Evolutionary conservation across 1,139 yeast genomes (phyloP), one percentile per base, ranked within the genome.

Genomic region (Hanseniaspora gamundiae): DNA sequence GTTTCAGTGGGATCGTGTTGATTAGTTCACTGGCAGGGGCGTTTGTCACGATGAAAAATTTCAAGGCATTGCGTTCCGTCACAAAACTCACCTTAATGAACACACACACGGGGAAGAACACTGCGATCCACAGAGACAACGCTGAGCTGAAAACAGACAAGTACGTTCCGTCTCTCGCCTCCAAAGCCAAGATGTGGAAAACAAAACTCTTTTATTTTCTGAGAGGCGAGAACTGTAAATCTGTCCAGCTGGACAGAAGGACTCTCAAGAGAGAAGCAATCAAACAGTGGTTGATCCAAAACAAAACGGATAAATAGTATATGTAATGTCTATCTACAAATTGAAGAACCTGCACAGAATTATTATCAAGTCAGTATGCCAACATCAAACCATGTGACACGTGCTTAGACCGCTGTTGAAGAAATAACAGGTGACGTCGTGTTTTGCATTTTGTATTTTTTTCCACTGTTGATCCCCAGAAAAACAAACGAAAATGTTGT

Each of bases 81-180:
- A 71, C 70, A 39, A 67, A 65, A 44, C 57, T 73, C 31, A 69
- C 75, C 4, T 62, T 74, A 65, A 62, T 65, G 56, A 56, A 60
- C 21, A 52, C 55, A 31, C 57, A 51, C 39, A 44, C 55, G 6
- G 58, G 57, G 3, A 45, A 49, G 16, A 49, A 45, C 27, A 49
- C 55, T 8, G 45, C 48, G 28, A 47, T 47, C 27, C 53, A 53
- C 42, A 45, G 49, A 40, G 49, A 51, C 40, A 47, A 48, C 38
- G 55, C 54, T 13, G 54, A 54, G 6, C 46, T 44, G 35, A 48
- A 50, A 33, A 42, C 55, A 17, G 47, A 52, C 29, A 50, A 53
- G 28, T 51, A 52, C 22, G 36, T 33, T 9, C 36, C 36, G 7
- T n/a, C 21, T 9, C 7, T 33, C 10, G 9, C 24, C 4, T 19